Conservation (phyloP, 2,329 filamentous ascomycete species). For the Aureobasidium lini region DNA sequence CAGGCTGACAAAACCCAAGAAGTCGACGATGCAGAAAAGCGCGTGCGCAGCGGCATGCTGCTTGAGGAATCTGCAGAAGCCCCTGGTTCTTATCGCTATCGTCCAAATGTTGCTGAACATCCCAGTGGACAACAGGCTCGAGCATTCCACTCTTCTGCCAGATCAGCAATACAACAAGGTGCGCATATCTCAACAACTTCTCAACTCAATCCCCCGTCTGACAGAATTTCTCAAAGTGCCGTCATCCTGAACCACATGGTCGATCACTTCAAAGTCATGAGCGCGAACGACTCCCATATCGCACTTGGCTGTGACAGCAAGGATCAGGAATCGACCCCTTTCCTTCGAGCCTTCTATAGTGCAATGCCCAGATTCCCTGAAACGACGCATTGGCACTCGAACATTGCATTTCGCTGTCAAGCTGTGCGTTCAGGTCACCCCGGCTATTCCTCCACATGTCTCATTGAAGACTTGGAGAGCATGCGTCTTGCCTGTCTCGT, state of each 20-base stretch:
- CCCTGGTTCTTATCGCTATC: background rate
- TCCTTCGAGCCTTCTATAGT: slow-evolving; percentile 35
- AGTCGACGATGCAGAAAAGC: slow-evolving; percentile 10
- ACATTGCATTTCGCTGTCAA: slow-evolving; percentile 31
- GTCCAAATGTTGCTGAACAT: background rate
- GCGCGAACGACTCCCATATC: slow-evolving; percentile 25
- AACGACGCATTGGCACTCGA: slow-evolving; percentile 25
- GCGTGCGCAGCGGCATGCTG: slow-evolving; percentile 2
- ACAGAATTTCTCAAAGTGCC: background rate
- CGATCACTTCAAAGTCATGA: slow-evolving; percentile 24
- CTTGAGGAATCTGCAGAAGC: background rate
- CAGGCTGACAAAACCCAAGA: slow-evolving; percentile 17
- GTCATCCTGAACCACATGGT: slow-evolving; percentile 9
- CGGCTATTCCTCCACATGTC: slow-evolving; percentile 28
- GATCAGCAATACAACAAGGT: slow-evolving; percentile 7
- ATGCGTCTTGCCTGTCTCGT: slow-evolving; percentile 29
- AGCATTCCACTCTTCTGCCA: slow-evolving; percentile 9
- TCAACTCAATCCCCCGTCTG: background rate
- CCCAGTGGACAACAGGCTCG: slow-evolving; percentile 5
- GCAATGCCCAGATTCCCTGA: slow-evolving; percentile 25
- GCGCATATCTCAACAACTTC: slow-evolving; percentile 1
- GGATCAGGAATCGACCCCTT: slow-evolving; percentile 35
- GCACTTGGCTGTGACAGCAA: slow-evolving; percentile 29
- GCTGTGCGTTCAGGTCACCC: slow-evolving; percentile 33
- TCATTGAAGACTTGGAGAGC: slow-evolving; percentile 30